Percentiles rank a stretch among this genome's conserved stretches.
Conservation (phyloP, 2,329 filamentous ascomycete genomes). For the Mycosphaerella arachidis region DNA sequence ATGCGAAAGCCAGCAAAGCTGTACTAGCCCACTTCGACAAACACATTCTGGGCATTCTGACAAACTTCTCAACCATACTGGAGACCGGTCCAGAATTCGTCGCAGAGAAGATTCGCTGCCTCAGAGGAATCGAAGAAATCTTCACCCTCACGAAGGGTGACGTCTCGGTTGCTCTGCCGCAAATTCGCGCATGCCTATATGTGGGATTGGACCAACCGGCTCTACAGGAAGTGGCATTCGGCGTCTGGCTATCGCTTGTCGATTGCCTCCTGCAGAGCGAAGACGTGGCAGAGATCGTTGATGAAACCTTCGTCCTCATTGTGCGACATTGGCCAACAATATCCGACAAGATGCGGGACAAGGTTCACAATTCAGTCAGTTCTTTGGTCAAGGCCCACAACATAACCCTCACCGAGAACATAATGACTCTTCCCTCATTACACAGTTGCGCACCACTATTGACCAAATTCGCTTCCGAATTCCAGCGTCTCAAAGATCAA, state of each 20-base stretch:
- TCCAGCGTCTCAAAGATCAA: conserved; percentile 61
- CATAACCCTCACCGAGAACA: conserved; percentile 58
- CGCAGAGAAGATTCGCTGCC: conserved; percentile 67
- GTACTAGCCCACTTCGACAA: conserved; percentile 73
- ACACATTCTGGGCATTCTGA: conserved; percentile 82
- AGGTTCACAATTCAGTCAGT: conserved; percentile 60
- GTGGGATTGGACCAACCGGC: conserved; percentile 71
- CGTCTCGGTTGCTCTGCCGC: conserved; percentile 75
- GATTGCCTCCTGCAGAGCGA: conserved; percentile 64
- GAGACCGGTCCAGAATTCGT: conserved; percentile 51
- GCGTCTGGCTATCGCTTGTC: conserved; percentile 78
- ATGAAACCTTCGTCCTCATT: conserved; percentile 85
- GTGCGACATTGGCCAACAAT: conserved; percentile 73
- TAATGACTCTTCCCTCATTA: conserved; percentile 74
- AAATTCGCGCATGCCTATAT: conserved; percentile 89
- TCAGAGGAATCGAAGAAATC: conserved; percentile 84
- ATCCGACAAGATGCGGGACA: conserved; percentile 54
- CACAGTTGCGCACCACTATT: conserved; percentile 62
- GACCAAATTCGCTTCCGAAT: conserved; percentile 59
- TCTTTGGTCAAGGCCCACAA: conserved; percentile 62
- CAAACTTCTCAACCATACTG: conserved; percentile 71
- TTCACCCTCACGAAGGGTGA: conserved; percentile 69
- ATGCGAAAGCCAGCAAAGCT: conserved; percentile 50
- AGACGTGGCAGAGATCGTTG: conserved; percentile 73
- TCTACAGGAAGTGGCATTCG: conserved; percentile 74